A percentile compares a stretch with the other conserved stretches of the same genome.
phyloP scores from a whole-genome alignment of 352 stramenopile species.

The Phytophthora brassicae region DNA sequence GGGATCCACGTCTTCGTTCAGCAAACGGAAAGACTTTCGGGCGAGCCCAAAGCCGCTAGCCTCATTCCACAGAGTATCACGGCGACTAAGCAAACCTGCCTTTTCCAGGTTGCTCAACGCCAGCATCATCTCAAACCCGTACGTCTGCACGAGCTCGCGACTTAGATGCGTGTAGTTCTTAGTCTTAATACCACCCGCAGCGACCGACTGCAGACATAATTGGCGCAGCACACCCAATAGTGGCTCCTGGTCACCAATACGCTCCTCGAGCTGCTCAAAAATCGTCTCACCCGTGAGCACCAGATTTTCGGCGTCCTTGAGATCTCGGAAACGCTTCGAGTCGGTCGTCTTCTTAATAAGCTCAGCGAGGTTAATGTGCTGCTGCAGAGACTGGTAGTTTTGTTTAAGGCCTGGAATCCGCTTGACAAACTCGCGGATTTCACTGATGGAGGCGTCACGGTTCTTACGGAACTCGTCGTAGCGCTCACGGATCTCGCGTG shows the following conservation, averaged over 20 bases:
- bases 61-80: conserved; percentile 87
- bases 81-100: conserved; percentile 87
- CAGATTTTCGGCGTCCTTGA: conserved; percentile 94
- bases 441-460: conserved; percentile 94
- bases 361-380: conserved; percentile 97
- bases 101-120: conserved; percentile 95
- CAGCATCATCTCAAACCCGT: conserved; percentile 95
- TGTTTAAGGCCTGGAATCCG: conserved; percentile 94
- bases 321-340: conserved; percentile 91
- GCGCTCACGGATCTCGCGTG: conserved; percentile 92
- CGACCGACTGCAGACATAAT: conserved; percentile 94
- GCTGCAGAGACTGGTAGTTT: conserved; percentile 94
- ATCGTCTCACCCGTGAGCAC: conserved; percentile 96
- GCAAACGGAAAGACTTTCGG: conserved; percentile 91
- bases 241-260: conserved; percentile 92
- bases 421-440: conserved; percentile 99
- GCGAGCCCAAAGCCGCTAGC: conserved; percentile 83
- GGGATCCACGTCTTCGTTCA: conserved; percentile 95
- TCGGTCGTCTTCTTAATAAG: conserved; percentile 95
- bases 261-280: conserved; percentile 95
- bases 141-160: conserved; percentile 95
- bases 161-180: conserved; percentile 94
- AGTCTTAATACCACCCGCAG: conserved; percentile 91
- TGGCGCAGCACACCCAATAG: conserved; percentile 90
- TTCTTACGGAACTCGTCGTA: conserved; percentile 96